Base-by-base conservation (phyloP, 2,329 filamentous ascomycete genomes). In the Hyphodiscus sp. region DNA sequence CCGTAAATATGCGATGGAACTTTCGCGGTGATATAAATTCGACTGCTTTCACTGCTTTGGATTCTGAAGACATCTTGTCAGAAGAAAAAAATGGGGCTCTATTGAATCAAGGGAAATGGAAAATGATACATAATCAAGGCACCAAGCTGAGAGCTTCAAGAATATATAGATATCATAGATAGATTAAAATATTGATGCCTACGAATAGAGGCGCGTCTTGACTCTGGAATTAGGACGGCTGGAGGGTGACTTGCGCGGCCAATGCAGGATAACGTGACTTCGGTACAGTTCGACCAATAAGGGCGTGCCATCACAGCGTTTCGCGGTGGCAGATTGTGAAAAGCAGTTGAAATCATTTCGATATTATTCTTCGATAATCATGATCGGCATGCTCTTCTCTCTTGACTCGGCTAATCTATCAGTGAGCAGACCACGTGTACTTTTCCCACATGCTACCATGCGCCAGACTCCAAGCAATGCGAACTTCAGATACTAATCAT, bases 1-100 rank as follows among this genome's bases (percentile, higher is more conserved):
- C 18, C 1, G 47, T 63, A 44, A 67, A 63, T 2, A 51, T 44
- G 41, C 54, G 60, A 44, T 67, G 63, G 44, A 63, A 64, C 49
- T 63, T 63, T n/a, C 50, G 45, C 18, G 56, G 58, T 10, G 60
- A 48, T 16, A 61, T 38, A 18, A 56, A 13, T 20, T 44, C 43
- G 18, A 58, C 57, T 15, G 58, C 59, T 52, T 57, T 47, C 2
- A 58, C 52, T 51, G 61, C 52, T 52, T 29, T 16, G 20, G 55
- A 15, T 19, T 44, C 49, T 30, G 51, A 26, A 10, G 50, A 15
- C 44, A 52, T 48, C 9, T 48, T 52, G 15, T 26, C 20, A 43
- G 13, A 8, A 26, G 23, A 26, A 26, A 8, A 26, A 26, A 26
- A 26, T 3, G 3, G 23, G 8, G 23, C 3, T 26, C 23, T 26